Evolutionary conservation across 2,329 filamentous ascomycete genomes (phyloP).

Genomic region (Torrubiella hemipterigena): DNA sequence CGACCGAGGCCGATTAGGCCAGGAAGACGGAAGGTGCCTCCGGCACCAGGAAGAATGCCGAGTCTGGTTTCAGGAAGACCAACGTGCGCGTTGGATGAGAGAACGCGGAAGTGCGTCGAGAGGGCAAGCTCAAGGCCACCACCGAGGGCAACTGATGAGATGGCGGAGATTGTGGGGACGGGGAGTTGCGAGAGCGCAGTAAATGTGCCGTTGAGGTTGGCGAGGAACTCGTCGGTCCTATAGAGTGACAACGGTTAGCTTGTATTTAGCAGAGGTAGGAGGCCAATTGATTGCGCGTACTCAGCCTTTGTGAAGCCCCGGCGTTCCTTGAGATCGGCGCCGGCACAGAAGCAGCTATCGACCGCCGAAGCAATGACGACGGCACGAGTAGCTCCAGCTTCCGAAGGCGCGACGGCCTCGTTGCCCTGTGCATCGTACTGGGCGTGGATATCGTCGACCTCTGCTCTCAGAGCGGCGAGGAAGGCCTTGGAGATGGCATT

Average conservation of each 20-base stretch:
- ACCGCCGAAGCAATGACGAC: slow-evolving; percentile 74
- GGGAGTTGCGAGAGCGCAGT: slow-evolving; percentile 60
- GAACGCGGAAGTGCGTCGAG: slow-evolving; percentile 77
- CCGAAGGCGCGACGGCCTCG: slow-evolving; percentile 33
- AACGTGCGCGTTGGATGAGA: slow-evolving; percentile 65
- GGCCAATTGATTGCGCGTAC: slow-evolving; percentile 35
- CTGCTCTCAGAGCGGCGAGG: slow-evolving; percentile 55
- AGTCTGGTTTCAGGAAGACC: slow-evolving; percentile 85
- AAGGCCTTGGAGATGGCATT: slow-evolving; percentile 83
- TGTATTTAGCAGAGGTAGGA: neutral
- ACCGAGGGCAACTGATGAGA: slow-evolving; percentile 77
- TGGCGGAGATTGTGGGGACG: slow-evolving; percentile 80
- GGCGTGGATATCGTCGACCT: slow-evolving; percentile 60
- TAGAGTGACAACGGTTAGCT: slow-evolving; percentile 3
- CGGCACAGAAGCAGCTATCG: slow-evolving; percentile 85
- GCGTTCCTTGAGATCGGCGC: slow-evolving; percentile 87
- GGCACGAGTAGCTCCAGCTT: slow-evolving; percentile 56
- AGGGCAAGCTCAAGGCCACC: slow-evolving; percentile 90
- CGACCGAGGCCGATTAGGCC: slow-evolving; percentile 66
- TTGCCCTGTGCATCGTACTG: slow-evolving; percentile 46
- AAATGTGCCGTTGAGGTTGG: slow-evolving; percentile 65
- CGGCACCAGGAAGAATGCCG: slow-evolving; percentile 89
- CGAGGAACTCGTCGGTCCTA: slow-evolving; percentile 71
- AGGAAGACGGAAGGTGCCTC: slow-evolving; percentile 81
- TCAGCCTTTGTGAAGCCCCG: slow-evolving; percentile 64